Evolutionary conservation across 2,329 filamentous ascomycete species (phyloP).

Genomic region (Colletotrichum orchidophilum): DNA sequence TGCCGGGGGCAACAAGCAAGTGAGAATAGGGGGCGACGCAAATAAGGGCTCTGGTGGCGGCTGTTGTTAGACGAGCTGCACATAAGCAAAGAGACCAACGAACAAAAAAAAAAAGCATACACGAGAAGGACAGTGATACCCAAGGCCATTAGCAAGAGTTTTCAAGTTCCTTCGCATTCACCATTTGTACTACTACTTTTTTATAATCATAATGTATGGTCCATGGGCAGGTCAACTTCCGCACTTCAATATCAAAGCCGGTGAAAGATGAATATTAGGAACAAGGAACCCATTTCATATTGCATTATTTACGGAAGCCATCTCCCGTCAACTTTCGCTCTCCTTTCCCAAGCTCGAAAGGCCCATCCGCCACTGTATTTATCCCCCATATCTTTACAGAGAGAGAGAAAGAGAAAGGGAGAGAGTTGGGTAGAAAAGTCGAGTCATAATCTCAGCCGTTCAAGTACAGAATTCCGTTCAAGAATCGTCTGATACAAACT

Average conservation of each 20-base stretch:
- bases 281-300: conserved; percentile 28
- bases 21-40: conserved; percentile 55
- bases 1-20: conserved; percentile 55
- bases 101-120: not conserved
- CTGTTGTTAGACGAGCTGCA: conserved; percentile 54
- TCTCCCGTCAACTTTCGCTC: conserved; percentile 2
- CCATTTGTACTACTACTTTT: conserved; percentile 22
- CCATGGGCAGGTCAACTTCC: not conserved
- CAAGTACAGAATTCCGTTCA: not conserved
- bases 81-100: no score
- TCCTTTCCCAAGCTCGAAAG: conserved; percentile 1
- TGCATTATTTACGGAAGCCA: conserved; percentile 28
- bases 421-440: conserved; percentile 12
- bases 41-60: conserved; percentile 51
- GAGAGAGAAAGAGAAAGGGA: not conserved
- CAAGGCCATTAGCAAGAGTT: conserved; percentile 26
- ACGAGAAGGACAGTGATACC: conserved; percentile 33
- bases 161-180: conserved; percentile 13
- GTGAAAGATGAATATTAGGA: not conserved
- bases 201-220: conserved; percentile 29
- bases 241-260: not conserved
- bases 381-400: conserved; percentile 18
- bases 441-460: not conserved
- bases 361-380: not conserved
- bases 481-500: not conserved